Evolutionary conservation across 768 basidiomycete genomes (phyloP), one percentile per base, ranked within the genome.

Genomic region (Amanita pseudoporphyria): DNA sequence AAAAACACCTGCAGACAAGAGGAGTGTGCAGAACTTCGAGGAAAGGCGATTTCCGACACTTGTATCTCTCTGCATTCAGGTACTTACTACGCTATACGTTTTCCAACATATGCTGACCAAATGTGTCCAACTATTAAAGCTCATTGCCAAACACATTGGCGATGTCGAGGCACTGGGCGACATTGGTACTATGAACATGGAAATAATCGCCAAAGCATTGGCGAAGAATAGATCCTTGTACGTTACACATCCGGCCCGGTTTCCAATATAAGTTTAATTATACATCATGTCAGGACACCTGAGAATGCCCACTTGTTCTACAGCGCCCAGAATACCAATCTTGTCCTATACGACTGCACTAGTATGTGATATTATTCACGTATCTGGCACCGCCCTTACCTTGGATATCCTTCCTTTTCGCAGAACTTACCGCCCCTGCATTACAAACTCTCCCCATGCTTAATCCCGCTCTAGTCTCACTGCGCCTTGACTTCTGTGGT

Each of bases 81-180:
- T 88, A 53, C 49, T 72, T 57, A 37, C 3, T 19, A 26, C 18
- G 5, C 30, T 7, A 33, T 3, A 44, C 35, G 26, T 6, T 39
- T 13, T 18, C 13, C 5, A 9, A 10, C 21, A 35, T 45, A 13
- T 39, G 1, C 33, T 14, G 31, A 38, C 33, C 9, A 35, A 31
- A 49, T 46, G 4, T 38, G 16, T 21, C 43, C 21, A 40, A 9
- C 52, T 6, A n/a, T n/a, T n/a, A n/a, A 47, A 93, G 87, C 68
- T 96, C 19, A 82, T 97, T 50, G 84, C 86, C 14, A 77, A 79
- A 51, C 80, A 90, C 61, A 95, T 97, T 50, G 77, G 92, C 50
- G 88, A 95, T 56, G 83, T 98, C 5, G 89, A 91, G 54, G 82
- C 84, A 0, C 67, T 94, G 13, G 95, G 95, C 0, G 85, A 95